Evolutionary conservation across 345 rosid species (phyloP).

Genomic region (Microcos paniculata): DNA sequence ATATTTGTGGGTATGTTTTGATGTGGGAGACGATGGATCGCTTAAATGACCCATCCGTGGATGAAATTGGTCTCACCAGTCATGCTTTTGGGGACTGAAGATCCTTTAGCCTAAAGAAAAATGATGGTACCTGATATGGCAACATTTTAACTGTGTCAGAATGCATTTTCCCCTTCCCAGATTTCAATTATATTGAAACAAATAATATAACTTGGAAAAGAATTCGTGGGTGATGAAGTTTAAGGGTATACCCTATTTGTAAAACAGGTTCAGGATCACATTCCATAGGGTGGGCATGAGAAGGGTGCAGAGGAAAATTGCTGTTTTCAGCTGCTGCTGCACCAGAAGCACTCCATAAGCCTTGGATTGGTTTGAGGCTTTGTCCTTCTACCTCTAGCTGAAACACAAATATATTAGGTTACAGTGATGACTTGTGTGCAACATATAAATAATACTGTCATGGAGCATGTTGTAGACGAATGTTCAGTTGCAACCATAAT

Average conservation of each 20-base stretch:
- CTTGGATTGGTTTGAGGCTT: slow-evolving; percentile 50
- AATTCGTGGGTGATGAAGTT: background rate
- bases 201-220: background rate
- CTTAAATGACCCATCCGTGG: slow-evolving; percentile 78
- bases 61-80: slow-evolving; percentile 69
- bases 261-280: slow-evolving; percentile 63
- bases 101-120: slow-evolving; percentile 62
- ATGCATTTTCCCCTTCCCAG: background rate
- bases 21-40: too few species aligned
- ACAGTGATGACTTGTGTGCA: too few species aligned
- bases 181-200: background rate
- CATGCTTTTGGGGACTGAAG: slow-evolving; percentile 49
- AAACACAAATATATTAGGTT: slow-evolving; percentile 6
- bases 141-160: background rate
- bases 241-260: slow-evolving; percentile 60
- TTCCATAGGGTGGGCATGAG: slow-evolving; percentile 47
- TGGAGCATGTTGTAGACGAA: background rate
- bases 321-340: slow-evolving; percentile 41
- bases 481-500: slow-evolving; percentile 41
- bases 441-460: too few species aligned
- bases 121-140: slow-evolving; percentile 56
- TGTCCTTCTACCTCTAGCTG: slow-evolving; percentile 76
- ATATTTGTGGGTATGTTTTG: background rate
- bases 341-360: slow-evolving; percentile 42
- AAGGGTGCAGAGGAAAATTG: slow-evolving; percentile 45